phyloP scores from a whole-genome alignment of 345 rosid species.

The Hirschfeldia incana region DNA sequence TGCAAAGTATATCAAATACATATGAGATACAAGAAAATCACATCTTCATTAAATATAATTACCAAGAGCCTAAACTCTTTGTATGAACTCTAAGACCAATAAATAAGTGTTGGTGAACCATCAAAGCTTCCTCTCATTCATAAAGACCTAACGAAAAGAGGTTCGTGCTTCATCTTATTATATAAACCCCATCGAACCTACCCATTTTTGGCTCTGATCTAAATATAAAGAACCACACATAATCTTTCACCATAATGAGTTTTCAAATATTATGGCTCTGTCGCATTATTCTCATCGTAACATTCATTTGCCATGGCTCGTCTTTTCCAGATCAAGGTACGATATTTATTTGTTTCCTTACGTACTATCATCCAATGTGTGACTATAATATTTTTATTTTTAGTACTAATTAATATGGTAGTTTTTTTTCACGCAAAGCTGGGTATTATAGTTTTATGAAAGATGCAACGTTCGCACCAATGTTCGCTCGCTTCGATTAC shows the following conservation, averaged over 20 bases:
- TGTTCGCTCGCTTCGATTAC: constrained; percentile 56
- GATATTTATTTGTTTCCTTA: background rate
- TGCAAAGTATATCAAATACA: constrained; percentile 1
- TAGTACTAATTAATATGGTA: background rate
- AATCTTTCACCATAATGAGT: constrained; percentile 34
- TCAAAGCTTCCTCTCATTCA: background rate
- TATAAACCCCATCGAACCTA: background rate
- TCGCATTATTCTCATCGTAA: constrained; percentile 29
- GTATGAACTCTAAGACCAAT: background rate
- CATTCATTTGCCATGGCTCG: constrained; percentile 37
- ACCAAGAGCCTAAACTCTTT: background rate
- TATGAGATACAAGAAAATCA: constrained; percentile 8
- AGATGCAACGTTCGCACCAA: constrained; percentile 61
- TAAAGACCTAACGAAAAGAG: background rate
- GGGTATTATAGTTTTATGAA: constrained; percentile 57
- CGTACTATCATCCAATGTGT: background rate
- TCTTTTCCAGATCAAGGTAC: constrained; percentile 51
- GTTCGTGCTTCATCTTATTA: background rate
- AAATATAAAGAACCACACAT: constrained; percentile 1
- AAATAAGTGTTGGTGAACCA: background rate
- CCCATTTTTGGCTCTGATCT: constrained; percentile 27
- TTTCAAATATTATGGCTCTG: constrained; percentile 25
- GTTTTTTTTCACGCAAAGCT: constrained; percentile 37
- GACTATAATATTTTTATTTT: background rate
- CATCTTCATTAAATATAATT: background rate